Evolutionary conservation across 2,329 filamentous ascomycete genomes (phyloP), one percentile per base, ranked within the genome.

Genomic region (Arthrocladium fulminans): DNA sequence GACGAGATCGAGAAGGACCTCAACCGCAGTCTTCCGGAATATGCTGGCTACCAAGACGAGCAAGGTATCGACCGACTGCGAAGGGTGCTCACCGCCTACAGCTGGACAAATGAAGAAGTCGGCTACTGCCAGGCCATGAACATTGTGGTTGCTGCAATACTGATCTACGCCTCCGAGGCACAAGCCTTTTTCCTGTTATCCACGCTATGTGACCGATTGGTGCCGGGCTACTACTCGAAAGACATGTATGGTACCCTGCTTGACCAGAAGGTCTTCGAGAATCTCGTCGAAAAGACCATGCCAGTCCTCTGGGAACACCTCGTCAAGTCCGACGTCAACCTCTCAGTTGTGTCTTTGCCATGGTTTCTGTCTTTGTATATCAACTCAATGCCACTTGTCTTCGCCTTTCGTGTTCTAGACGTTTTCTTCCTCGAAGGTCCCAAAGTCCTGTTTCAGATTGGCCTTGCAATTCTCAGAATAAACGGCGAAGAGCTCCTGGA

Each of bases 61-160:
- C 89, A 96, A 61, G 92, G 92, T 13, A 98, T 98, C 56, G 87
- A 83, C 38, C 79, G 92, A 17, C 73, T 98, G 53, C 82, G 92
- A 51, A 79, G 90, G 50, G 92, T 98, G 30, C 74, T 98, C 48
- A 97, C 90, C 1, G 92, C 92, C 3, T 98, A 98, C 71, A 96
- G 89, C 68, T 98, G 92, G 92, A 86, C 84, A 42, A 92, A 98
- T 60, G 79, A 86, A 46, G 88, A 96, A 56, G 89, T 98, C 48
- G 92, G 92, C 57, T 98, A 98, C 67, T 98, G 92, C 66, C 92
- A 98, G 68, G 92, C 92, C 53, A 98, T 98, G 92, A 98, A 98
- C 66, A 98, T 98, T 58, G 92, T 98, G 27, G 90, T 96, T 47
- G 92, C 92, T 15, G 92, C 92, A n/a, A 72, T 98, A 50, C 76